Conservation (phyloP, 1,139 yeast genomes). For the Yamadazyma spencermartinsiae region DNA sequence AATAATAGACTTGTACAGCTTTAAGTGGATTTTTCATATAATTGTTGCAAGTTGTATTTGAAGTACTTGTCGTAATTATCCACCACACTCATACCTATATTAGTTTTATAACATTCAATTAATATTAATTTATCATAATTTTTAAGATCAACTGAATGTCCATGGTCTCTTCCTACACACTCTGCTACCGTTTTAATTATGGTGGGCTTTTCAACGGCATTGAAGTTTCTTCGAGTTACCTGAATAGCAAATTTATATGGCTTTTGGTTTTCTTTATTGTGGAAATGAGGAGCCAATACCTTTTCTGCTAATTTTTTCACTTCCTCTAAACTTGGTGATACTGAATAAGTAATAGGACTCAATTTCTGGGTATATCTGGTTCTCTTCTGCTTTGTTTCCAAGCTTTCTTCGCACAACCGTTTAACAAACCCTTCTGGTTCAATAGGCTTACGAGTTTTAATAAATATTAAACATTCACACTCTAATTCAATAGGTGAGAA, state of each 20-base stretch:
- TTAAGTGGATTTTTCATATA: constrained; percentile 48
- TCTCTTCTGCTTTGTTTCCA: constrained; percentile 49
- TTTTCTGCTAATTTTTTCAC: constrained; percentile 54
- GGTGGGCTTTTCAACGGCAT: constrained; percentile 63
- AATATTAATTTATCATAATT: constrained; percentile 75
- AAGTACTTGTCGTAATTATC: constrained; percentile 56
- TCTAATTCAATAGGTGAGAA: constrained; percentile 68
- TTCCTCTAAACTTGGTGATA: constrained; percentile 71
- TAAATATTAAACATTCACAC: constrained; percentile 83
- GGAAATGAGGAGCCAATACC: constrained; percentile 71
- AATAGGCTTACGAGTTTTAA: constrained; percentile 76
- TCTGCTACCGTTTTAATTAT: constrained; percentile 73
- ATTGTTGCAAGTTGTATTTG: constrained; percentile 64
- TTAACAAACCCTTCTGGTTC: constrained; percentile 73
- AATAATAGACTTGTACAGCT: constrained; percentile 6
- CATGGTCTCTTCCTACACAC: constrained; percentile 66
- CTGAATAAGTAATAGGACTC: constrained; percentile 77
- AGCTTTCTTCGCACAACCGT: constrained; percentile 60
- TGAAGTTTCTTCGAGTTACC: constrained; percentile 77
- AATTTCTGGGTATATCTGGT: constrained; percentile 77
- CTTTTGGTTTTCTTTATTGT: constrained; percentile 46
- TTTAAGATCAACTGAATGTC: constrained; percentile 80
- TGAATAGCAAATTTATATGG: constrained; percentile 77
- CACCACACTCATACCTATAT: constrained; percentile 80
- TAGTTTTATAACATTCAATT: constrained; percentile 84